Evolutionary conservation across 352 stramenopile species (phyloP).

Genomic region (Pythium brachiatum): DNA sequence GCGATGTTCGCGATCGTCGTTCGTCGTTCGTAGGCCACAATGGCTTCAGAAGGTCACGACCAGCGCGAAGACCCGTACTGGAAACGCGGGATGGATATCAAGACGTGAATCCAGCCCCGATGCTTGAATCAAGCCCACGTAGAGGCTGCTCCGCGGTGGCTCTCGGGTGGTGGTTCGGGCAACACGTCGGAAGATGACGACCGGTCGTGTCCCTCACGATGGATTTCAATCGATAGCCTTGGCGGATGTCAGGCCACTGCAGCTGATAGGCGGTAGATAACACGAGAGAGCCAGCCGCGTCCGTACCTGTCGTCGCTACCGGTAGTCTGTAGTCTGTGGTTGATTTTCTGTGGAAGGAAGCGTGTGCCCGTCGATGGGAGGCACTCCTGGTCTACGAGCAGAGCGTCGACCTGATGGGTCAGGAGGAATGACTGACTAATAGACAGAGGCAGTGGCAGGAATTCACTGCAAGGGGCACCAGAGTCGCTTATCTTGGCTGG

Average conservation of each 20-base stretch:
- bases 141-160: neutral
- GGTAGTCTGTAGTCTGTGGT: no score
- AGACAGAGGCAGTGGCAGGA: neutral
- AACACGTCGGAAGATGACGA: conserved; percentile 6
- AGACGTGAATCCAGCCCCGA: no score
- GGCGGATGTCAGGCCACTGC: conserved; percentile 1
- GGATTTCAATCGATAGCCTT: neutral
- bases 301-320: no score
- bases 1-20: no score
- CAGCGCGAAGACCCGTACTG: no score
- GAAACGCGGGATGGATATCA: no score
- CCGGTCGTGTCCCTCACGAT: neutral
- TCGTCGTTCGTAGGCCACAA: no score
- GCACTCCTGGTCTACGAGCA: neutral
- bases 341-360: neutral
- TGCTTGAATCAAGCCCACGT: neutral
- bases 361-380: neutral
- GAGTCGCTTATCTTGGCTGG: neutral
- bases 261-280: neutral
- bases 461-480: neutral
- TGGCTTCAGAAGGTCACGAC: no score
- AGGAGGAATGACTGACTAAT: neutral
- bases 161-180: neutral
- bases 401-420: neutral
- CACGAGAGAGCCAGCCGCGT: neutral